Base-by-base conservation (phyloP, 2,329 filamentous ascomycete genomes). In the Simplicillium sp. region DNA sequence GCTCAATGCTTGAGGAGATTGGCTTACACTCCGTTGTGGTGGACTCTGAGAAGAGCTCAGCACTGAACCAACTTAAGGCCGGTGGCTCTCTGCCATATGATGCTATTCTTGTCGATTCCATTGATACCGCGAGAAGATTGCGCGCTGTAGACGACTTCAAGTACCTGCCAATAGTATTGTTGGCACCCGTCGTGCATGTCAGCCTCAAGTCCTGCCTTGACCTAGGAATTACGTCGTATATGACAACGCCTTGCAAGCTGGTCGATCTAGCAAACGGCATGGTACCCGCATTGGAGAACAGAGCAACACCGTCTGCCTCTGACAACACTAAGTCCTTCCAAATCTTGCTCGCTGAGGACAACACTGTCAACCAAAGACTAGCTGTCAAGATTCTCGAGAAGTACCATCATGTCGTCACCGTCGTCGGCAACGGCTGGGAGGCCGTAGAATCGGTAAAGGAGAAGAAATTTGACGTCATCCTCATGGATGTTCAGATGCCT, bases 401-500 rank as follows among this genome's bases (percentile, higher is more conserved):
- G 63, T 95, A 96, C 61, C 89, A 96, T 56, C 87, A 94, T 57
- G 82, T 82, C 18, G 87, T 94, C 17, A 90, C 85, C 1, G 92
- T 98, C 17, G 92, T 95, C 34, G 87, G 89, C 53, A 98, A 98
- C 58, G 92, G 92, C 46, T 75, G 89, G 48, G 90, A 97, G 57
- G 92, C 92, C 2, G 80, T 97, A 12, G 85, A 96, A 56, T 82
- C 85, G n/a, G 81, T 96, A 52, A 89, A 94, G 71, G 79, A 82
- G 58, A 90, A 84, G 66, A 84, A 87, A 58, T 98, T 94, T 59
- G 92, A 98, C 60, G 87, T 95, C 46, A 92, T 98, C 48, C 74
- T 98, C 37, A 98, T 98, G 92, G 92, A 98, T 58, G 92, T 98
- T 14, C 92, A 97, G 60, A 98, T 98, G 92, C 92, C 92, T n/a